These are phyloP conservation scores for Francoa sonchifolia DNA, from an alignment of 441 rosid species.

Conservation along the genomic window DNA sequence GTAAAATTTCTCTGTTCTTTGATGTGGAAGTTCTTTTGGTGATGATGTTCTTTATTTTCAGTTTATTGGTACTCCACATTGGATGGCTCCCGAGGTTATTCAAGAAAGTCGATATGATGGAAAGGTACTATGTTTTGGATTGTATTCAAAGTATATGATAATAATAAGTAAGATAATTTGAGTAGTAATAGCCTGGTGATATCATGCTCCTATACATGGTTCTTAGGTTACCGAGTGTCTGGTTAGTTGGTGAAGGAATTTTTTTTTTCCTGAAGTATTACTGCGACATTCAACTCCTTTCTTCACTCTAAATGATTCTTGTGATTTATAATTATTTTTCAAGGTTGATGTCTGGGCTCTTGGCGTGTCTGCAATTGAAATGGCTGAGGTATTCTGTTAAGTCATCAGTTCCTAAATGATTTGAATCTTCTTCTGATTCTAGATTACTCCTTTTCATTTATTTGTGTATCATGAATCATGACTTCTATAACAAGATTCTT, in stretches of 20 bases:
- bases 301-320: constrained; percentile 3
- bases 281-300: constrained; percentile 1
- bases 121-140: constrained; percentile 46
- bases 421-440: background rate
- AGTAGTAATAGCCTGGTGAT: too few relatives aligned
- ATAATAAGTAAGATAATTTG: too few relatives aligned
- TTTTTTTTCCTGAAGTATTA: background rate
- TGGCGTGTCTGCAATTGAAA: constrained; percentile 98
- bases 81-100: constrained; percentile 99
- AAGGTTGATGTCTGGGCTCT: constrained; percentile 99
- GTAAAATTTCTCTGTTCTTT: constrained; percentile 1
- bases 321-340: constrained; percentile 14
- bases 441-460: too few relatives aligned
- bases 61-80: constrained; percentile 99
- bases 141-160: too few relatives aligned
- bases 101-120: constrained; percentile 99
- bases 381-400: constrained; percentile 76
- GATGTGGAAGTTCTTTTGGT: background rate
- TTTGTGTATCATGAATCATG: too few relatives aligned
- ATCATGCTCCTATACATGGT: too few relatives aligned
- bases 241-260: too few relatives aligned
- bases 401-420: too few relatives aligned
- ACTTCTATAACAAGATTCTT: background rate
- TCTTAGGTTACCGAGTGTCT: too few relatives aligned
- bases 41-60: constrained; percentile 23